Percentiles rank a stretch among this genome's conserved stretches.
These are phyloP conservation scores for Huntiella savannae DNA, from an alignment of 2,329 filamentous ascomycete species.

Conservation along the genomic window DNA sequence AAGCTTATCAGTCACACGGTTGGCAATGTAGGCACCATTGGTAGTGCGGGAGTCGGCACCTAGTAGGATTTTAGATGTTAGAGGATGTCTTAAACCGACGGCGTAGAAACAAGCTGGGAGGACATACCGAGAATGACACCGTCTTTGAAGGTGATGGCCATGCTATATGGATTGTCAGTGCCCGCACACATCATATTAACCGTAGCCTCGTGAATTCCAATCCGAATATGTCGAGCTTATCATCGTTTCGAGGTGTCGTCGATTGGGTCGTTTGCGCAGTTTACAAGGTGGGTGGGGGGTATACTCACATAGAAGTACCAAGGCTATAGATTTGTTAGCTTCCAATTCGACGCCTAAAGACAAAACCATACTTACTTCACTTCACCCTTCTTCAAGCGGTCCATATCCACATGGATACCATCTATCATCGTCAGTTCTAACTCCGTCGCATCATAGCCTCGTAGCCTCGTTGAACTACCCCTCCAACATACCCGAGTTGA, in stretches of 20 bases:
- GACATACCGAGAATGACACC: constrained; percentile 72
- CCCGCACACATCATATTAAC: constrained; percentile 13
- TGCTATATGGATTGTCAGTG: constrained; percentile 39
- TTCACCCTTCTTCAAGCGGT: constrained; percentile 94
- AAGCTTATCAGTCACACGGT: constrained; percentile 97
- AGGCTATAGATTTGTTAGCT: constrained; percentile 37
- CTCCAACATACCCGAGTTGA: constrained; percentile 40
- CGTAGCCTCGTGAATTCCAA: background rate
- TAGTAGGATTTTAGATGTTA: constrained; percentile 15
- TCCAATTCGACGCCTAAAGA: background rate
- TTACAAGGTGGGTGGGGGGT: background rate
- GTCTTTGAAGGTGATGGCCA: constrained; percentile 98
- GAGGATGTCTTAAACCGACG: background rate
- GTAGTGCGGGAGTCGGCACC: constrained; percentile 95
- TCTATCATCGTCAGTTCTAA: constrained; percentile 35
- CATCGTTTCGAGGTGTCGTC: constrained; percentile 6
- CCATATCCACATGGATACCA: constrained; percentile 99
- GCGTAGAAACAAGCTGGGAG: background rate
- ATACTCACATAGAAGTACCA: constrained; percentile 82
- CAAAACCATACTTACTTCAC: constrained; percentile 57
- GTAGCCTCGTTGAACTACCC: constrained; percentile 7
- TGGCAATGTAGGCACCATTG: constrained; percentile 94
- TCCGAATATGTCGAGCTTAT: constrained; percentile 9
- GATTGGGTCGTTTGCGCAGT: background rate
- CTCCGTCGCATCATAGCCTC: constrained; percentile 10